Percentiles rank a stretch among this genome's conserved stretches.
Evolutionary conservation across 768 basidiomycete genomes (phyloP).

Genomic region (Lactifluus piperatus): DNA sequence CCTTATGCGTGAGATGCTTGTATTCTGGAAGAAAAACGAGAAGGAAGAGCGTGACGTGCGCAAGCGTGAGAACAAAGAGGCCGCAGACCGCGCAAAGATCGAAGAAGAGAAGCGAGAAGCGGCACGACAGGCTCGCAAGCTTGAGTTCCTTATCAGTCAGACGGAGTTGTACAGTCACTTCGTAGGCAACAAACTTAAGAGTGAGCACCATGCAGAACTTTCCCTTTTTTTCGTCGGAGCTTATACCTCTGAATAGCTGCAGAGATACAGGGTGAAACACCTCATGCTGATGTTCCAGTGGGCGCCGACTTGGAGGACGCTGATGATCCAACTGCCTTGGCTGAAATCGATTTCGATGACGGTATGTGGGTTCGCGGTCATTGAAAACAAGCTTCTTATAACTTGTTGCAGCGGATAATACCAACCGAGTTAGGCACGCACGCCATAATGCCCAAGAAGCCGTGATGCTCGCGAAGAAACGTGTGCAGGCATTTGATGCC

Average conservation of each 20-base stretch:
- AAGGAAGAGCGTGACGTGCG: slow-evolving; percentile 90
- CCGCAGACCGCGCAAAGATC: slow-evolving; percentile 73
- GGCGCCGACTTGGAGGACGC: slow-evolving; percentile 53
- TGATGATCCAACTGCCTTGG: slow-evolving; percentile 45
- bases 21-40: slow-evolving; percentile 98
- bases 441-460: slow-evolving; percentile 86
- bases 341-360: slow-evolving; percentile 86
- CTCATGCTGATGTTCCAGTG: slow-evolving; percentile 36
- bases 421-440: slow-evolving; percentile 79
- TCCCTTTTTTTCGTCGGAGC: slow-evolving; percentile 2
- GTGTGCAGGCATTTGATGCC: slow-evolving; percentile 79
- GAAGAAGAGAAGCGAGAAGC: slow-evolving; percentile 94
- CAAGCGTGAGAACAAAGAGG: slow-evolving; percentile 92
- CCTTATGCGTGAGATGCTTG: slow-evolving; percentile 91
- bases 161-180: slow-evolving; percentile 99
- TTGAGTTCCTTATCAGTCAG: slow-evolving; percentile 97
- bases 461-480: slow-evolving; percentile 63
- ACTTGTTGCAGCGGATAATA: slow-evolving; percentile 61
- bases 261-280: slow-evolving; percentile 60
- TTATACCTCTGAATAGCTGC: slow-evolving; percentile 42
- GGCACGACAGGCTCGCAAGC: slow-evolving; percentile 86
- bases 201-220: slow-evolving; percentile 34
- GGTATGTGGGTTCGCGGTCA: slow-evolving; percentile 37
- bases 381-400: not conserved
- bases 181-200: slow-evolving; percentile 93